Conservation (phyloP, 169 alveolate species). For the Cryptosporidium sp. region DNA sequence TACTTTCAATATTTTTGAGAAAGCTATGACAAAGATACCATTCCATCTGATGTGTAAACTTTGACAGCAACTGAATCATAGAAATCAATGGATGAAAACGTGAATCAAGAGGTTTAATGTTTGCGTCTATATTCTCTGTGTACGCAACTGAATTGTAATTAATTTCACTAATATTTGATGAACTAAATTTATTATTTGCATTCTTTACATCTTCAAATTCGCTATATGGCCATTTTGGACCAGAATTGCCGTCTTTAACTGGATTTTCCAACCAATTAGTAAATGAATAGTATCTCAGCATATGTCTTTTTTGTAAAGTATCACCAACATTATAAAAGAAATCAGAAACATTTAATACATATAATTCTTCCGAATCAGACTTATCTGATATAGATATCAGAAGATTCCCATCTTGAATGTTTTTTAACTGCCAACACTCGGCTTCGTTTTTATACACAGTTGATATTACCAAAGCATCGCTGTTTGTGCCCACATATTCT, state of each 20-base stretch:
- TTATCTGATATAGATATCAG: constrained; percentile 45
- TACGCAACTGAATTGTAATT: neutral
- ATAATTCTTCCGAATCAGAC: constrained; percentile 58
- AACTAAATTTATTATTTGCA: neutral
- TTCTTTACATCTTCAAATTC: neutral
- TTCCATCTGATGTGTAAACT: constrained; percentile 30
- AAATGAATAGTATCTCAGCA: constrained; percentile 17
- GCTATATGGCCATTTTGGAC: constrained; percentile 63
- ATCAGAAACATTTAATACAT: constrained; percentile 40
- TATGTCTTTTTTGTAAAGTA: constrained; percentile 18
- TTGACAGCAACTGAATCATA: constrained; percentile 26
- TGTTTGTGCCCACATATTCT: constrained; percentile 28
- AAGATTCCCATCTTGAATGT: constrained; percentile 66
- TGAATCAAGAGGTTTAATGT: neutral
- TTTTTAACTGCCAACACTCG: constrained; percentile 41
- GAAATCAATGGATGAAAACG: constrained; percentile 25
- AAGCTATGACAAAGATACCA: constrained; percentile 58
- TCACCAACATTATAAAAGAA: constrained; percentile 63
- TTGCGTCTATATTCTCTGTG: neutral
- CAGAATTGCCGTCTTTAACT: neutral
- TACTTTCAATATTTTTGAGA: constrained; percentile 33
- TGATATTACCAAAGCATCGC: constrained; percentile 32
- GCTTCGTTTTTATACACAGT: constrained; percentile 47
- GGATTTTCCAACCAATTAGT: constrained; percentile 33
- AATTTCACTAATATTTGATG: neutral